Percentiles rank a stretch among this genome's conserved stretches.
Evolutionary conservation across 139 green algal genomes (phyloP).

Genomic region (Micromonas commoda): DNA sequence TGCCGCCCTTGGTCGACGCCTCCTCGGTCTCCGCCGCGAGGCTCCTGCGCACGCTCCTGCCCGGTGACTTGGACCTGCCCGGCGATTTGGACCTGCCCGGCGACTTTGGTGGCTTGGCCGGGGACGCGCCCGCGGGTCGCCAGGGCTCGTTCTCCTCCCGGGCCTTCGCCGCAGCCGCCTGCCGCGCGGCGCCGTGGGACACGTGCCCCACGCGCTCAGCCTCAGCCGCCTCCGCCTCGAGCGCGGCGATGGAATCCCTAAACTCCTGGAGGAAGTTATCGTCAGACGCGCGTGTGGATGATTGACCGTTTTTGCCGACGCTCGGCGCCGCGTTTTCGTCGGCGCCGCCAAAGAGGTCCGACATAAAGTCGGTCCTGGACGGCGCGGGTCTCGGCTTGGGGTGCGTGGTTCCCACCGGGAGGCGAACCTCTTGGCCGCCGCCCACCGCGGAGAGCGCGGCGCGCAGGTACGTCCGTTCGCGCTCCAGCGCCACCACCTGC

Average conservation of each 20-base stretch:
- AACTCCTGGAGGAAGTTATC: not conserved
- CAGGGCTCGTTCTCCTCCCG: no score
- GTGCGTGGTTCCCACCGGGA: slow-evolving; percentile 31
- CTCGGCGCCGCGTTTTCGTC: no score
- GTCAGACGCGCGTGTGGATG: not conserved
- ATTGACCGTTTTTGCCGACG: no score
- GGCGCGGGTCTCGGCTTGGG: slow-evolving; percentile 8
- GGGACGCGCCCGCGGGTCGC: no score
- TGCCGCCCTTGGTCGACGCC: not conserved
- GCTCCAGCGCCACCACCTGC: slow-evolving; percentile 40
- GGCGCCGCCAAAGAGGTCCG: not conserved
- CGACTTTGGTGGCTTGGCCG: no score
- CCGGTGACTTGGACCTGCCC: no score
- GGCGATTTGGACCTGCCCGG: no score
- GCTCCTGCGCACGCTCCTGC: no score
- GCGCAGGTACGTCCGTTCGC: slow-evolving; percentile 37
- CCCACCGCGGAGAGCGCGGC: slow-evolving; percentile 24
- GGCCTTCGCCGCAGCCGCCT: no score
- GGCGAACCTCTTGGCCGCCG: not conserved
- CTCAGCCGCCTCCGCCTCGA: not conserved
- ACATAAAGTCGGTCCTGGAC: not conserved
- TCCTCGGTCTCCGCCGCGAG: not conserved
- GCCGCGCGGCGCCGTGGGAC: no score
- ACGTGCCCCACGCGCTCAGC: not conserved
- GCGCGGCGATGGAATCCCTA: not conserved